Base-by-base conservation (phyloP, 2,329 filamentous ascomycete species). In the Rutstroemia sp. region DNA sequence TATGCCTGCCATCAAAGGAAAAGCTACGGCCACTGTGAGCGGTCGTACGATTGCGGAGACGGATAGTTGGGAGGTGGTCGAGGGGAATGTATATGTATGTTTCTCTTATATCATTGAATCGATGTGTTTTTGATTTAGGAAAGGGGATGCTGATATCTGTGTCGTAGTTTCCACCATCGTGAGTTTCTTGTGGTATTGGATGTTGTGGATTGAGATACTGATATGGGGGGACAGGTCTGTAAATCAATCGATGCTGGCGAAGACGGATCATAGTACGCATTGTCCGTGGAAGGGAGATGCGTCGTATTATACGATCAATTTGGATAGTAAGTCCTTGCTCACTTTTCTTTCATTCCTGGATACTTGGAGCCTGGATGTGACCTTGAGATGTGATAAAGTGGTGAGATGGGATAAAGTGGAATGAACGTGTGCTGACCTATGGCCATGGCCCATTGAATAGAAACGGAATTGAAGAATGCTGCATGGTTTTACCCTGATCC, bases 241-340 rank as follows among this genome's bases (percentile, higher is more conserved):
- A 48, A 71, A 71, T 14, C 64, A 66, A 56, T 67, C 69, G 4
- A 68, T 71, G 61, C 70, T 77, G 62, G 72, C 60, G 14, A 68
- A 70, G 40, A 76, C 75, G 0, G 58, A 69, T 9, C 73, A 72
- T 4, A 64, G 63, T 21, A 76, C 74, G 1, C 61, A 68, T 56
- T 78, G 75, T 55, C 72, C 73, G 1, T 76, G 75, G 73, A 78
- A 78, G 58, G 76, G 76, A 40, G 64, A 71, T 46, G 75, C 76
- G 3, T 70, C 67, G 6, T 78, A 78, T 64, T 78, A 78, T 64
- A 76, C 69, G 12, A 71, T 78, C 46, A 73, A 69, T 16, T 69
- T 73, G 36, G 72, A 74, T 49, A 71, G 70, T 68, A 30, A 51
- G 64, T 51, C 21, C 23, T 9, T 9, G 12, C 1, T 14, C 39